Evolutionary conservation across 306 rosid genomes (phyloP).

Genomic region (Sophora flavescens): DNA sequence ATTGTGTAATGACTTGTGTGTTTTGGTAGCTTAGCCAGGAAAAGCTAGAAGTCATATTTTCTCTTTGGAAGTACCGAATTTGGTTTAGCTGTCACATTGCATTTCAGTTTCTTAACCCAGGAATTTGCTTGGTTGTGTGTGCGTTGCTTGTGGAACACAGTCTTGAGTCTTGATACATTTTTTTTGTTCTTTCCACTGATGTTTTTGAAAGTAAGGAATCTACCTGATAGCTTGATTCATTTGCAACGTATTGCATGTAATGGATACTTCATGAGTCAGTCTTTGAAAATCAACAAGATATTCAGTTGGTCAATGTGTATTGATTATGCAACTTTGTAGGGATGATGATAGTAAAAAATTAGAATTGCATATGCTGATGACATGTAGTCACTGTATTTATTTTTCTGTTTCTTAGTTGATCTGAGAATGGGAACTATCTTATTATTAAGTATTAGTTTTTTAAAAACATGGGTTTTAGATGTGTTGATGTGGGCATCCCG

Average conservation of each 20-base stretch:
- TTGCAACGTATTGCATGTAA: background rate
- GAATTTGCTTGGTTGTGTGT: background rate
- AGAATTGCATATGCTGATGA: constrained; percentile 1
- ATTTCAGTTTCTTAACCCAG: background rate
- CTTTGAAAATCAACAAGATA: constrained; percentile 2
- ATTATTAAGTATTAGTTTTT: background rate
- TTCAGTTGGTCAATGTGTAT: background rate
- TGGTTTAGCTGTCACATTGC: constrained; percentile 8
- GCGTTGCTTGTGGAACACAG: background rate
- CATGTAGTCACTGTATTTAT: constrained; percentile 4
- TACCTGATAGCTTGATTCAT: background rate
- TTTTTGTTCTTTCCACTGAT: background rate
- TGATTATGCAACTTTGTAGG: background rate
- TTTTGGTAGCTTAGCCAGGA: background rate
- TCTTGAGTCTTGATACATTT: background rate
- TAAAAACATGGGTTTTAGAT: background rate
- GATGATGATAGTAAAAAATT: background rate
- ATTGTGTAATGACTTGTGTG: background rate
- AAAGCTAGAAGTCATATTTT: background rate
- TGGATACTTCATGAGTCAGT: background rate
- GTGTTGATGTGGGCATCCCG: background rate
- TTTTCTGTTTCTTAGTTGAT: constrained; percentile 3
- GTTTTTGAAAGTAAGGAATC: constrained; percentile 16
- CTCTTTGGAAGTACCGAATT: background rate
- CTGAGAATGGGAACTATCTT: constrained; percentile 23